A percentile compares a stretch with the other conserved stretches of the same genome.
phyloP scores from a whole-genome alignment of 2,329 filamentous ascomycete species.

The Monosporascus sp. region DNA sequence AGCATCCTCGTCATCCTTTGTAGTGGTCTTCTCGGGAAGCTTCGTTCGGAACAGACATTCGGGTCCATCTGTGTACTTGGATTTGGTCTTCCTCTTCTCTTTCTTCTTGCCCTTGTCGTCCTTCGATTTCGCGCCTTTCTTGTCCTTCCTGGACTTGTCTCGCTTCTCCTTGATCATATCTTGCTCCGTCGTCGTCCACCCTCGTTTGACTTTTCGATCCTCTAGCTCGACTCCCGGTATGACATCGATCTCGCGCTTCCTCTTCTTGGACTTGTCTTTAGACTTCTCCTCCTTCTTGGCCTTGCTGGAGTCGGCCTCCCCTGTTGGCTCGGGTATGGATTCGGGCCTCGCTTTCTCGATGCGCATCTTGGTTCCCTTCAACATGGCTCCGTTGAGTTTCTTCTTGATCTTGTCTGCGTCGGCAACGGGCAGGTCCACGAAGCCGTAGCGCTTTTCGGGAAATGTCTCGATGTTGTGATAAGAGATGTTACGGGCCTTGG shows the following conservation, averaged over 20 bases:
- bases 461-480: conserved; percentile 83
- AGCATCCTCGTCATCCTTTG: conserved; percentile 33
- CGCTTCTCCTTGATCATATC: conserved; percentile 43
- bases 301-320: conserved; percentile 26
- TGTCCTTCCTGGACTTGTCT: conserved; percentile 34
- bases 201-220: conserved; percentile 77
- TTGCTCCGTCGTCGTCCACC: conserved; percentile 70
- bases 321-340: conserved; percentile 38
- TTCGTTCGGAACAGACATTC: conserved; percentile 84
- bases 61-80: conserved; percentile 73
- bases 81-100: conserved; percentile 54
- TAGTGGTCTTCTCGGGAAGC: conserved; percentile 48
- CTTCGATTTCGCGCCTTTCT: conserved; percentile 31
- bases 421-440: conserved; percentile 71
- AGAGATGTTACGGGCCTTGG: conserved; percentile 72
- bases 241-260: conserved; percentile 46
- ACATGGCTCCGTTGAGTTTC: conserved; percentile 79
- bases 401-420: conserved; percentile 89
- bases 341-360: conserved; percentile 74
- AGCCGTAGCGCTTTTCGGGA: conserved; percentile 86
- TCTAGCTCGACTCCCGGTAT: conserved; percentile 65
- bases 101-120: conserved; percentile 45
- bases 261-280: conserved; percentile 41
- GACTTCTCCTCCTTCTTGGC: conserved; percentile 30
- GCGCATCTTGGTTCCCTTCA: conserved; percentile 80